Evolutionary conservation across 192 early-diverging fungal genomes (phyloP), one percentile per base, ranked within the genome.

Genomic region (Coemansia sp.): DNA sequence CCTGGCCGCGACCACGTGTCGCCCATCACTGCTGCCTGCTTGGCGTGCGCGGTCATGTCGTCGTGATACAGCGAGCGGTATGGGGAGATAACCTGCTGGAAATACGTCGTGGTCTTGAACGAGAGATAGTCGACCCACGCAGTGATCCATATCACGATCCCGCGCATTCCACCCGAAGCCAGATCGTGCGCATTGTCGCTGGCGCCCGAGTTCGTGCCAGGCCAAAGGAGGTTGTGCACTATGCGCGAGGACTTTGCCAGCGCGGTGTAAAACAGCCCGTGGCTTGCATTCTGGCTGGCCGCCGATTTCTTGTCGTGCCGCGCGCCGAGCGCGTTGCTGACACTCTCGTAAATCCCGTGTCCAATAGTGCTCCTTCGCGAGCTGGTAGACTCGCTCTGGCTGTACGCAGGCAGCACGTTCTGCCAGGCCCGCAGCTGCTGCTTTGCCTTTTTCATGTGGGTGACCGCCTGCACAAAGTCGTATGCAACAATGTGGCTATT

Each of bases 211-310:
- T 40, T 21, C 27, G 45, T 44, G 33, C 58, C 55, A 29, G 64
- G 50, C 71, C 77, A 69, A 12, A 80, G 32, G 8, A 80, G 49
- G 25, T 45, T 73, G 43, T 80, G 77, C 54, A 80, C 67, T 27
- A 73, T 54, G 8, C 60, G 62, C 40, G 77, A 66, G 12, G 77
- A 80, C 56, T 70, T 71, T 51, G 77, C 64, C 59, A 80, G 57
- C 18, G 77, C 71, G 19, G 66, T 30, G 38, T 62, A 67, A 40
- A 73, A 45, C 29, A 73, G 33, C 5, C 66, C 62, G 11, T 65
- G 69, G 51, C 44, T 31, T 2, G 56, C 43, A 23, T 57, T 49
- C 18, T 28, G 58, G 55, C 18, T 28, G 58, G 6, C 42, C 24
- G 35, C 55, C 51, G 50, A 30, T 8, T 43, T 40, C 12, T 45